These are phyloP conservation scores for Diaporthe citrichinensis DNA, from an alignment of 2,329 filamentous ascomycete species.

Conservation along the genomic window DNA sequence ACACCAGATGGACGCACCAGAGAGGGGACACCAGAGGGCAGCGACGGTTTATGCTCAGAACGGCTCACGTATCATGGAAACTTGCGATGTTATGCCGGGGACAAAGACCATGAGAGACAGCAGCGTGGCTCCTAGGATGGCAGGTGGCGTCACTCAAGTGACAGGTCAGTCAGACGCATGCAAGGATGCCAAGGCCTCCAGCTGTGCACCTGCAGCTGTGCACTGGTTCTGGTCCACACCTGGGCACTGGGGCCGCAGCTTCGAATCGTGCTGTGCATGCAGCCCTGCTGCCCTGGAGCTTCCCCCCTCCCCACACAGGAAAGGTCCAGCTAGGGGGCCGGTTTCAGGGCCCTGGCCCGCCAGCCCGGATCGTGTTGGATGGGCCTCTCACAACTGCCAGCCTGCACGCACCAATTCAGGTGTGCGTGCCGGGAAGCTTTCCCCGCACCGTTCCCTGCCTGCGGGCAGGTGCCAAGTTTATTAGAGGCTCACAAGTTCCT, in stretches of 20 bases:
- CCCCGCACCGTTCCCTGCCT: slow-evolving; percentile 22
- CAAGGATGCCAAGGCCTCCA: slow-evolving; percentile 21
- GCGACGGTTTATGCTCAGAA: slow-evolving; percentile 4
- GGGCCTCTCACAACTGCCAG: background rate
- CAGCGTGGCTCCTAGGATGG: background rate
- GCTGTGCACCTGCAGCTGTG: slow-evolving; percentile 4
- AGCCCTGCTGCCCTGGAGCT: slow-evolving; percentile 21
- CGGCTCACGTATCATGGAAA: slow-evolving; percentile 25
- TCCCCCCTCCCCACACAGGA: background rate
- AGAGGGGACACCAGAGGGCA: background rate
- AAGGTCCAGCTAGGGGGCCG: slow-evolving; percentile 9
- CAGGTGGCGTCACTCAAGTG: slow-evolving; percentile 30
- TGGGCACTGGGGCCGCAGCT: background rate
- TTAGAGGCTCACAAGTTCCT: background rate
- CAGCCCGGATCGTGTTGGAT: slow-evolving; percentile 1
- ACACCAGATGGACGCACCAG: background rate
- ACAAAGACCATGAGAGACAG: slow-evolving; percentile 1
- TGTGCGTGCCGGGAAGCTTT: background rate
- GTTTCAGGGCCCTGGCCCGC: slow-evolving; percentile 30
- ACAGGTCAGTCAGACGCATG: slow-evolving; percentile 21
- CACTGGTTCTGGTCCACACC: background rate
- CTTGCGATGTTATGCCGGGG: slow-evolving; percentile 10
- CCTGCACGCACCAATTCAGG: background rate
- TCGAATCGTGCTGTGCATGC: slow-evolving; percentile 16
- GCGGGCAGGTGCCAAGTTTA: background rate